Evolutionary conservation across 1,139 yeast genomes (phyloP).

Genomic region (Taiozyma sp.): DNA sequence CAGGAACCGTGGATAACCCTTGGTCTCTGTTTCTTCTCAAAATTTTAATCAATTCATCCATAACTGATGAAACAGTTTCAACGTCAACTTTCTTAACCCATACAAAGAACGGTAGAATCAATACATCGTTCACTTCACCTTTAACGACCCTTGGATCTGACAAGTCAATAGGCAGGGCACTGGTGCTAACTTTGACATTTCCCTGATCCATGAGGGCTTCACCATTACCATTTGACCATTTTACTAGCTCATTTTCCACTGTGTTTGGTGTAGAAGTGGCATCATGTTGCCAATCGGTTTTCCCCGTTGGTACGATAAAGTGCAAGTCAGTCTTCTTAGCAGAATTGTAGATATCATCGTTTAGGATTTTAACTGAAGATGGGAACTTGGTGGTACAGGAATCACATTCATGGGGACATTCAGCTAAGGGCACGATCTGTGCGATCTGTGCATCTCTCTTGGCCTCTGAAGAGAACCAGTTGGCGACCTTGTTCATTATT

Average conservation of each 20-base stretch:
- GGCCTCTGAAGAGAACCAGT: neutral
- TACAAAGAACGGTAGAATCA: constrained; percentile 75
- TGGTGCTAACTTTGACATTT: constrained; percentile 45
- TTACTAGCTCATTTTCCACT: constrained; percentile 43
- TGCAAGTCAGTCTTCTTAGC: constrained; percentile 68
- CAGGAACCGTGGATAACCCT: constrained; percentile 13
- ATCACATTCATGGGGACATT: constrained; percentile 44
- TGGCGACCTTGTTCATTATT: neutral
- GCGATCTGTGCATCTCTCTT: constrained; percentile 27
- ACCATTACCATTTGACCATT: constrained; percentile 37
- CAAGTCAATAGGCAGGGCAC: constrained; percentile 42
- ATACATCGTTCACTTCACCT: constrained; percentile 47
- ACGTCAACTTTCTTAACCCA: constrained; percentile 52
- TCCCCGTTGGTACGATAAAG: constrained; percentile 75
- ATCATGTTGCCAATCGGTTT: constrained; percentile 78
- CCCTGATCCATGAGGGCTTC: constrained; percentile 25
- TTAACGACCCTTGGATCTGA: constrained; percentile 36
- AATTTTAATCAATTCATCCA: constrained; percentile 41
- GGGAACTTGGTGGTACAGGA: constrained; percentile 52
- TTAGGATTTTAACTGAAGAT: constrained; percentile 48
- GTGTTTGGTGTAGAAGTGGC: constrained; percentile 52
- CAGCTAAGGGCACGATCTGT: constrained; percentile 35
- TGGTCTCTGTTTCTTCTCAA: constrained; percentile 26
- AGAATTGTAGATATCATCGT: constrained; percentile 59
- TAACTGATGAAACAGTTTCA: constrained; percentile 38